These are phyloP conservation scores for Trichosporon inkin DNA, from an alignment of 1,284 basidiomycete species.

Conservation along the genomic window DNA sequence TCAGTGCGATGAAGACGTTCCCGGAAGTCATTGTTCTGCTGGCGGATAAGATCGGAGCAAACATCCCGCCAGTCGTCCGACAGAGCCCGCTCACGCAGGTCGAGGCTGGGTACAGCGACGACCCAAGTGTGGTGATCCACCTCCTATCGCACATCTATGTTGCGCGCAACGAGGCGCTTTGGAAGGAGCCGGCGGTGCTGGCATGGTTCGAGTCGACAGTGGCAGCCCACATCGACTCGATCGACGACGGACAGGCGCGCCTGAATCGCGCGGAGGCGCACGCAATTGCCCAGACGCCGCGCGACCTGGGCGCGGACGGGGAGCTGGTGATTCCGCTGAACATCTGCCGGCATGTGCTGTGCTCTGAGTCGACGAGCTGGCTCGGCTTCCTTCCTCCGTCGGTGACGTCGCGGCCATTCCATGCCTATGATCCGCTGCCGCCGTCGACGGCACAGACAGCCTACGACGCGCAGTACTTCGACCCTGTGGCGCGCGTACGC, in stretches of 20 bases:
- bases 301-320: constrained; percentile 30
- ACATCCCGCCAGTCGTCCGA: constrained; percentile 60
- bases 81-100: constrained; percentile 64
- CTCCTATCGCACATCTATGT: constrained; percentile 81
- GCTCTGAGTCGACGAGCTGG: constrained; percentile 60
- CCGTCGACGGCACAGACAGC: constrained; percentile 58
- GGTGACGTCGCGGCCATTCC: constrained; percentile 51
- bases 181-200: constrained; percentile 67
- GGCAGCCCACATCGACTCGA: constrained; percentile 21
- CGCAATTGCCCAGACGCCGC: constrained; percentile 49
- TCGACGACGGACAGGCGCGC: constrained; percentile 30
- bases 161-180: constrained; percentile 66
- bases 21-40: constrained; percentile 74
- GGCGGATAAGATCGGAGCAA: constrained; percentile 74
- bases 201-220: constrained; percentile 65
- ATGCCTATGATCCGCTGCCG: constrained; percentile 77
- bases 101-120: constrained; percentile 61
- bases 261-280: constrained; percentile 34
- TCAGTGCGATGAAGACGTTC: constrained; percentile 68
- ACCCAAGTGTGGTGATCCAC: constrained; percentile 52
- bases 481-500: constrained; percentile 18
- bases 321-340: constrained; percentile 43
- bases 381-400: constrained; percentile 66
- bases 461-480: constrained; percentile 71
- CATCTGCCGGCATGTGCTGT: constrained; percentile 69